Base-by-base conservation (phyloP, 2,329 filamentous ascomycete genomes). In the Tolypocladium inflatum region DNA sequence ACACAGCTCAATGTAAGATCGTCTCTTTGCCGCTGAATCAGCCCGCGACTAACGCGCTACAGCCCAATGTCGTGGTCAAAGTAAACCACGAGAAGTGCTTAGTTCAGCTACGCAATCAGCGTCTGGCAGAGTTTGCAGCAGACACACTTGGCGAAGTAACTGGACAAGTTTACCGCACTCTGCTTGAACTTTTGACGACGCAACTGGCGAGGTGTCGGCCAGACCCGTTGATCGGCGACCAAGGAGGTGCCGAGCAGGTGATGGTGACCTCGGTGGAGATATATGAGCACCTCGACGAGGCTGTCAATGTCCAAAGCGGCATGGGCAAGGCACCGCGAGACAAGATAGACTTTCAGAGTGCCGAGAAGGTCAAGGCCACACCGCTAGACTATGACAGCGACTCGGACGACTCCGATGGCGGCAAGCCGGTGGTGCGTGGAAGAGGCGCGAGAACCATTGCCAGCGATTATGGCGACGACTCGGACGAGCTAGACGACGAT, bases 21-120 rank as follows among this genome's bases (percentile, higher is more conserved):
- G 6, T 37, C 10, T 2, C 35, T 53, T 4, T 21, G 37, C 17
- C 26, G 15, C n/a, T 13, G 15, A 8, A n/a, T 33, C 17, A 30
- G 19, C n/a, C 10, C 30, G 48, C n/a, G 19, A 60, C 54, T 62
- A 68, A 75, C 64, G 72, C 65, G 23, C 35, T 50, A 48, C 68
- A 95, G 86, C 81, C 84, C 55, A 82, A 88, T 59, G 78, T 91
- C 62, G 80, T 92, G 41, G 78, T 97, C 54, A 84, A 87, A 35
- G 78, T 97, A 57, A 97, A 96, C 68, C 87, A 90, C 66, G 88
- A 92, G 58, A 95, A 93, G 71, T 90, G 91, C 59, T 78, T 87
- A 8, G 89, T 97, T 11, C 86, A 89, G 55, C 78, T 96, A 62
- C 89, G 93, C 58, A 96, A 91, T 65, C 82, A 87, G 62, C 84